Evolutionary conservation across 2,329 filamentous ascomycete genomes (phyloP), one percentile per base, ranked within the genome.

Genomic region (Pseudocercospora vitis): DNA sequence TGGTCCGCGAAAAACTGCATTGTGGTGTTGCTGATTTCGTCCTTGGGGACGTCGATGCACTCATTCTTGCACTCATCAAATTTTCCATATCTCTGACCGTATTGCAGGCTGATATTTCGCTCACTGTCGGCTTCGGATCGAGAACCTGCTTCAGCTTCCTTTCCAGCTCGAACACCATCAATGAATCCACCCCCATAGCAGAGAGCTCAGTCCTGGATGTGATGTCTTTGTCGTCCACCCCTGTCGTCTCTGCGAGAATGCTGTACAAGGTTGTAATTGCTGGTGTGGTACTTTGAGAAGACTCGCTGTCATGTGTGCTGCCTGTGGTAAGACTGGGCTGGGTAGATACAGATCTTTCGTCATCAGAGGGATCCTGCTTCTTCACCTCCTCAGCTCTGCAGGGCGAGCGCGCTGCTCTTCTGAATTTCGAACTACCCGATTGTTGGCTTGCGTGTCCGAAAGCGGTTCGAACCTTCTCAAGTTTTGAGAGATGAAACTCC

Each of bases 81-180:
- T 18, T 37, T 18, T 58, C 56, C 47, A 58, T 52, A 23, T 58
- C 56, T 19, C 46, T 49, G 2, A 58, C 56, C 7, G 56, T 56
- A 31, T 50, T 49, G 18, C 56, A 58, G 9, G 48, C 52, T 29
- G 33, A 48, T 8, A 58, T 37, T 19, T 52, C 56, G 23, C 48
- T 42, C 7, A 52, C 52, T 7, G 32, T 52, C 11, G 50, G 47
- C 32, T 52, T 48, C 12, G 40, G 44, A 14, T 45, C 49, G 21
- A 58, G 47, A 2, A 42, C 35, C 11, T 44, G 32, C 23, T 48
- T 49, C 16, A 58, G 37, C 29, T 58, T 55, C 21, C 37, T 31
- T 16, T 55, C 48, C 21, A 58, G 48, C 42, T 58, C 56, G 32
- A 58, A 53, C 31, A 58, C 55, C 56, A 58, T 58, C 44, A 58